Evolutionary conservation across 139 green algal genomes (phyloP).

Genomic region (Picochlorum sp.): DNA sequence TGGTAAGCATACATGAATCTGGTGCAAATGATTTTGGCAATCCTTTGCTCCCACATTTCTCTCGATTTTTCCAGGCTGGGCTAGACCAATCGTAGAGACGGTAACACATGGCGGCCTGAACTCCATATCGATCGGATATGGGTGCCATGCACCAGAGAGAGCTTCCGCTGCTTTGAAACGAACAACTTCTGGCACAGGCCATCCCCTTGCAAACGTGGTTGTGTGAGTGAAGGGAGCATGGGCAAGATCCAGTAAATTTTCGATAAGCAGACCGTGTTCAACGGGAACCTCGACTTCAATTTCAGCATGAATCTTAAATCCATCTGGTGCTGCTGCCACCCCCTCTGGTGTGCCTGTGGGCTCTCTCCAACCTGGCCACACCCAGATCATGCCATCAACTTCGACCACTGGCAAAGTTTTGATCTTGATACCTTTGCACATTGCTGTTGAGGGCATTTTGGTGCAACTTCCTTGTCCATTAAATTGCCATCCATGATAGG

Average conservation of each 20-base stretch:
- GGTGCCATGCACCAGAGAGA: constrained; percentile 83
- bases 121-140: constrained; percentile 97
- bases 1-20: constrained; percentile 95
- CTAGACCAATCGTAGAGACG: constrained; percentile 79
- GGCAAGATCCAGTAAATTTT: constrained; percentile 97
- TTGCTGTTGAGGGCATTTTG: constrained; percentile 82
- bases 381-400: constrained; percentile 88
- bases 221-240: constrained; percentile 98
- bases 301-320: constrained; percentile 72
- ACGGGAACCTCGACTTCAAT: constrained; percentile 89
- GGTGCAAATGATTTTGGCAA: constrained; percentile 89
- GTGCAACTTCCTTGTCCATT: constrained; percentile 63
- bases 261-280: constrained; percentile 94
- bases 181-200: constrained; percentile 82
- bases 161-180: constrained; percentile 35
- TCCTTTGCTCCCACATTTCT: constrained; percentile 43
- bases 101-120: constrained; percentile 91
- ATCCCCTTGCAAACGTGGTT: constrained; percentile 91
- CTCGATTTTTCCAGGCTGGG: constrained; percentile 80
- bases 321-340: constrained; percentile 40
- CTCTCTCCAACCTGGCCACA: constrained; percentile 79
- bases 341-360: constrained; percentile 15
- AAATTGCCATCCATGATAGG: constrained; percentile 95
- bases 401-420: constrained; percentile 62
- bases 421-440: constrained; percentile 65